phyloP scores from a whole-genome alignment of 768 basidiomycete species.

The Austroboletus eburneus region DNA sequence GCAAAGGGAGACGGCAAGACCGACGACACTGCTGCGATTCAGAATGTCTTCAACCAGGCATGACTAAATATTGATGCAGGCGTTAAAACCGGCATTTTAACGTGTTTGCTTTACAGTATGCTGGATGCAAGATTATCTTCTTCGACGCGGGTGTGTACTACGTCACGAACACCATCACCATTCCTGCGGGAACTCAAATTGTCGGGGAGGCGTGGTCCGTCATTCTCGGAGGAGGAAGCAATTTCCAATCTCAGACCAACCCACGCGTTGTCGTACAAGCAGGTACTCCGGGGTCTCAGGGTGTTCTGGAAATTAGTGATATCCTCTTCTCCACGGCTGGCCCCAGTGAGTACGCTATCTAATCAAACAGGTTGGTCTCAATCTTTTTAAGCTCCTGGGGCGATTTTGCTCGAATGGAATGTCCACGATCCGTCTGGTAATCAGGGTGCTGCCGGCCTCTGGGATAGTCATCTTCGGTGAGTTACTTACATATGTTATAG shows the following conservation, averaged over 20 bases:
- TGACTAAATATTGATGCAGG: not conserved
- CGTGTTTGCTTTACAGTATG: constrained; percentile 38
- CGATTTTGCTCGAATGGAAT: constrained; percentile 55
- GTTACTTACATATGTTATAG: not conserved
- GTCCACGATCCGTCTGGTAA: constrained; percentile 49
- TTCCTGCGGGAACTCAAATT: constrained; percentile 44
- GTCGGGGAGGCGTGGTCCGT: constrained; percentile 51
- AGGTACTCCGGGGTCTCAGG: constrained; percentile 43
- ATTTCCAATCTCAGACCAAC: constrained; percentile 36
- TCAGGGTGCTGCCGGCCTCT: constrained; percentile 51
- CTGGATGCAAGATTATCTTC: constrained; percentile 75
- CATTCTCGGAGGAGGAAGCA: constrained; percentile 41
- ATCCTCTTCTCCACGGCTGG: constrained; percentile 58
- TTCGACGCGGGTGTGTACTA: constrained; percentile 63
- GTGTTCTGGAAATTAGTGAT: constrained; percentile 59
- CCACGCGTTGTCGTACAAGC: constrained; percentile 41
- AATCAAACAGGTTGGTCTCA: not conserved
- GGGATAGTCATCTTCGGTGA: constrained; percentile 43
- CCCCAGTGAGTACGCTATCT: constrained; percentile 26
- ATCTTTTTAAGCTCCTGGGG: constrained; percentile 35
- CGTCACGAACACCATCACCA: constrained; percentile 42
- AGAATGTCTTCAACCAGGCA: constrained; percentile 54
- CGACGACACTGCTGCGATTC: constrained; percentile 69
- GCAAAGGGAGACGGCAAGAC: constrained; percentile 71
- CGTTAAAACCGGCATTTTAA: not conserved